Conservation (phyloP, 371 early-diverging fungal genomes). For the Syncephalastrum monosporum region DNA sequence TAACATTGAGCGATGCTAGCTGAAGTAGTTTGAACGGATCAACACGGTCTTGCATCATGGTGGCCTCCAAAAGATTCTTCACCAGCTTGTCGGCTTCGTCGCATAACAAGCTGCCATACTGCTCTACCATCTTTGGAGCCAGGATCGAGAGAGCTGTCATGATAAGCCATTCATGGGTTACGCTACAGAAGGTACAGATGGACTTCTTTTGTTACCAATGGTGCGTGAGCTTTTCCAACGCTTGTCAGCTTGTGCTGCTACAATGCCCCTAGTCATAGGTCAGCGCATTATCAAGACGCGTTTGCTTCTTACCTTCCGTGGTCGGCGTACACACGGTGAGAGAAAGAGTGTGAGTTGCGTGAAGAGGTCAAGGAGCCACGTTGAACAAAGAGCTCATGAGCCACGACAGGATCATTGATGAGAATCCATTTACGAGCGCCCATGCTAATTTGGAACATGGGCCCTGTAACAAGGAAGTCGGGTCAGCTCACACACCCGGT, state of each 20-base stretch:
- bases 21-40: constrained; percentile 10
- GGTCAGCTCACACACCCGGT: neutral
- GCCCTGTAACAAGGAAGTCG: constrained; percentile 5
- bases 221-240: constrained; percentile 13
- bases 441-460: constrained; percentile 14
- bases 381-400: constrained; percentile 21
- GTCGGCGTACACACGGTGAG: constrained; percentile 15
- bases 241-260: constrained; percentile 5
- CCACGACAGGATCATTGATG: constrained; percentile 18
- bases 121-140: constrained; percentile 11
- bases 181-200: neutral
- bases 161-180: too few relatives aligned
- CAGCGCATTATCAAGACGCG: neutral
- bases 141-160: constrained; percentile 7
- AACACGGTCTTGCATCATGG: constrained; percentile 2
- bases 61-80: neutral
- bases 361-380: constrained; percentile 13
- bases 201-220: constrained; percentile 3
- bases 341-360: constrained; percentile 10
- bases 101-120: neutral
- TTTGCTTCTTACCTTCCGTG: constrained; percentile 13
- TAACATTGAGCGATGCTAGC: constrained; percentile 11
- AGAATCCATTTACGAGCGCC: constrained; percentile 16
- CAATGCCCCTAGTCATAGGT: constrained; percentile 9
- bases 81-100: constrained; percentile 5